phyloP scores from a whole-genome alignment of 2,329 filamentous ascomycete genomes.

The Pseudogymnoascus destructans region DNA sequence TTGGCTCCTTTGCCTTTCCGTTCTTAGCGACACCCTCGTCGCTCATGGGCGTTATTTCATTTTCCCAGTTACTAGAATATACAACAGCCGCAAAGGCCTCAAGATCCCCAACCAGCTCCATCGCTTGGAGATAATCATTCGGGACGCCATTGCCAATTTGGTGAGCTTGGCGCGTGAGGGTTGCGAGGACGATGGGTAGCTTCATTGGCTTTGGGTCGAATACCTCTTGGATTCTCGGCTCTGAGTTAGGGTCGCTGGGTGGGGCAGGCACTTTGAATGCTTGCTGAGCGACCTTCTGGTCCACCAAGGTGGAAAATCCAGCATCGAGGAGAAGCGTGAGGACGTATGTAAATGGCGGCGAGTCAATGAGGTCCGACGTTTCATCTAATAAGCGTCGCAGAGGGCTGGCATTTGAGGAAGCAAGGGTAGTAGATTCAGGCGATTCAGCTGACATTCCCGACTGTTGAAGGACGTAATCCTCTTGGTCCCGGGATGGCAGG shows the following conservation, averaged over 20 bases:
- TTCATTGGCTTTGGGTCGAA: slow-evolving; percentile 45
- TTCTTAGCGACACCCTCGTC: slow-evolving; percentile 13
- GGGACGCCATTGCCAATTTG: slow-evolving; percentile 68
- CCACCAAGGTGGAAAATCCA: slow-evolving; percentile 71
- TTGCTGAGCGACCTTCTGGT: slow-evolving; percentile 65
- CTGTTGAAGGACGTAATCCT: slow-evolving; percentile 72
- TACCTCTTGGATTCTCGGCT: slow-evolving; percentile 36
- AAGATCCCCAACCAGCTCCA: slow-evolving; percentile 64
- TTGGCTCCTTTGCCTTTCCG: slow-evolving; percentile 16
- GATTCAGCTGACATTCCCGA: slow-evolving; percentile 60
- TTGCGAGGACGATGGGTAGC: slow-evolving; percentile 78
- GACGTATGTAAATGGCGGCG: slow-evolving; percentile 78
- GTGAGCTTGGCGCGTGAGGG: slow-evolving; percentile 83
- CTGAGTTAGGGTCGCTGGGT: slow-evolving; percentile 20
- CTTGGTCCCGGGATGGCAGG: slow-evolving; percentile 64
- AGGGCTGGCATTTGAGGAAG: slow-evolving; percentile 32
- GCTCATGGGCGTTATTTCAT: slow-evolving; percentile 37
- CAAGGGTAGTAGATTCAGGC: slow-evolving; percentile 27
- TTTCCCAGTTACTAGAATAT: slow-evolving; percentile 73
- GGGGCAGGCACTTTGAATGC: slow-evolving; percentile 53
- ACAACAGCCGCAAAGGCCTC: slow-evolving; percentile 79
- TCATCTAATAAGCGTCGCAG: slow-evolving; percentile 84
- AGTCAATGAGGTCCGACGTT: slow-evolving; percentile 90
- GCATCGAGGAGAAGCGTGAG: slow-evolving; percentile 76
- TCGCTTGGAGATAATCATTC: slow-evolving; percentile 58